Base-by-base conservation (phyloP, 495 filamentous ascomycete genomes). In the Pyrenula aspistea region DNA sequence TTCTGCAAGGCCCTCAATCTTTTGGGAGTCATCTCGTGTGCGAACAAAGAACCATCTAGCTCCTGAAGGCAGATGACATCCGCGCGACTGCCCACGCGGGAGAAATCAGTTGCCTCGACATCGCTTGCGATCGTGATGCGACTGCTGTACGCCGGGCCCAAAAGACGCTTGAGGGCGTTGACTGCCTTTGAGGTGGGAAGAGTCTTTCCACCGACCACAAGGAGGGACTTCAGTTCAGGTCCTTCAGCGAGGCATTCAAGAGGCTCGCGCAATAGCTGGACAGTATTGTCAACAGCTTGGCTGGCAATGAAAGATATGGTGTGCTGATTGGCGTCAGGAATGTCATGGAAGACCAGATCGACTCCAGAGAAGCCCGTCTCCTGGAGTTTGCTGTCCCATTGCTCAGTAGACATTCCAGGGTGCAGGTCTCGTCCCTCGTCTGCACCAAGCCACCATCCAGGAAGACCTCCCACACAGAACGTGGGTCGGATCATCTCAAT, bases 391-490 rank as follows among this genome's bases (percentile, higher is more conserved):
- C 22, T 21, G 50, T 52, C 22, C 50, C 50, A 52, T 52, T 20
- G n/a, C 50, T 52, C 50, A 24, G n/a, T 24, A 10, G 50, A 52
- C 22, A 52, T 20, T 24, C n/a, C 19, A 20, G 67, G 67, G 51
- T 64, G 61, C 64, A 60, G 63, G 11, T 59, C 19, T 2, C 67
- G 64, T 52, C 55, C 62, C 3, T 61, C 55, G 49, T 70, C 67
- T 55, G 59, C 51, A 20, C 76, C 75, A 21, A 71, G 61, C 77
- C 78, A 82, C 78, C 79, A 83, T 0, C 73, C 77, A 42, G 73
- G 67, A 3, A 79, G 61, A 2, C 60, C 62, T 15, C 69, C 70
- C n/a, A 80, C 70, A 2, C 73, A 65, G 53, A 70, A 60, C 0
- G 63, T 61, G 22, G 64, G 61, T 42, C 68, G 67, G 0, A 71